A percentile compares a stretch with the other conserved stretches of the same genome.
Evolutionary conservation across 495 filamentous ascomycete genomes (phyloP).

Genomic region (Friedmanniomyces simplex): DNA sequence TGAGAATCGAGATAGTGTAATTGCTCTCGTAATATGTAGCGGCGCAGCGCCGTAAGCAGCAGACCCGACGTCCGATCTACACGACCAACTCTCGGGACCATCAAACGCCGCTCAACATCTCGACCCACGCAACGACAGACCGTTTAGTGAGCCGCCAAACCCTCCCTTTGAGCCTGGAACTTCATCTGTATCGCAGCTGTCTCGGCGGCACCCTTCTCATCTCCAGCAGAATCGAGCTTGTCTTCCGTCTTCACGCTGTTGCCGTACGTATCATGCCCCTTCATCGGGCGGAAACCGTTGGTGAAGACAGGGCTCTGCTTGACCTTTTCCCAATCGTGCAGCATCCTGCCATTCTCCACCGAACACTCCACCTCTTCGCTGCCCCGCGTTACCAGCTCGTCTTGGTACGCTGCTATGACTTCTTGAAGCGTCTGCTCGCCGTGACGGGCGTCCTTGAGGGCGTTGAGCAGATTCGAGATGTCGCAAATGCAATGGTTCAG

Average conservation of each 20-base stretch:
- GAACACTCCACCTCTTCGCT: constrained; percentile 4
- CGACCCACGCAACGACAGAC: too few relatives aligned
- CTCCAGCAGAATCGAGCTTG: not conserved
- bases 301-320: constrained; percentile 6
- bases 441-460: not conserved
- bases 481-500: constrained; percentile 41
- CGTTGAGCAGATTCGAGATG: constrained; percentile 31
- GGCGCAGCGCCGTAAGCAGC: too few relatives aligned
- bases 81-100: not conserved
- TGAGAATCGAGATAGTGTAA: too few relatives aligned
- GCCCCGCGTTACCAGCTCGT: constrained; percentile 2
- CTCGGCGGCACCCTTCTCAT: not conserved
- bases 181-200: not conserved
- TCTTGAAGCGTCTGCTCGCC: not conserved
- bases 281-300: constrained; percentile 1
- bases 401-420: not conserved
- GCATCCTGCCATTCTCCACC: not conserved
- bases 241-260: not conserved
- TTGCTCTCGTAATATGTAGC: too few relatives aligned
- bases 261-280: not conserved
- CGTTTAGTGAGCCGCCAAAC: not conserved
- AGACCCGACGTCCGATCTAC: not conserved
- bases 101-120: not conserved
- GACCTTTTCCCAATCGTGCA: constrained; percentile 8
- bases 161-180: not conserved